phyloP scores from a whole-genome alignment of 495 filamentous ascomycete genomes.

The Tuber calosporum region DNA sequence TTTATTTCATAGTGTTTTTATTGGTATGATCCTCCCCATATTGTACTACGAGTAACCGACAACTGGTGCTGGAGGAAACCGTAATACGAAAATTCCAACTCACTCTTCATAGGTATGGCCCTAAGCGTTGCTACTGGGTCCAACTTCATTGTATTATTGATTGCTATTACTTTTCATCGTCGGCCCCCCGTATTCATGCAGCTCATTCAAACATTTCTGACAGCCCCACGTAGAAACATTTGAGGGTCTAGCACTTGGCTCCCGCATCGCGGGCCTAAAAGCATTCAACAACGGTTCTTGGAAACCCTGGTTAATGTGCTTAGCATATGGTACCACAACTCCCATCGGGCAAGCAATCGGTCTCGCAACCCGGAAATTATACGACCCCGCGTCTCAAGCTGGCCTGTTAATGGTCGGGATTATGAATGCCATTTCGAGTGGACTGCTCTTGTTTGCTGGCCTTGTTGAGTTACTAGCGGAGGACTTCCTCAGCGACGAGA shows the following conservation, averaged over 20 bases:
- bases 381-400: conserved; percentile 58
- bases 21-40: conserved; percentile 20
- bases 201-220: conserved; percentile 1
- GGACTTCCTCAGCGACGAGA: conserved; percentile 84
- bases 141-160: conserved; percentile 59
- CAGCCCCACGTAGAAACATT: conserved; percentile 50
- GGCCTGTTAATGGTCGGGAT: conserved; percentile 60
- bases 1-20: conserved; percentile 75
- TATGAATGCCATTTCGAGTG: conserved; percentile 59
- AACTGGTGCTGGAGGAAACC: background rate
- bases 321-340: conserved; percentile 55
- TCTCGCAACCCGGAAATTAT: conserved; percentile 51
- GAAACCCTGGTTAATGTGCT: conserved; percentile 59
- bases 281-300: conserved; percentile 48
- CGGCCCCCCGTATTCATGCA: conserved; percentile 5
- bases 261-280: conserved; percentile 53
- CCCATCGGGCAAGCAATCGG: conserved; percentile 58
- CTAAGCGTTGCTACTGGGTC: conserved; percentile 56
- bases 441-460: conserved; percentile 81
- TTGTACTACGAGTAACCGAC: background rate
- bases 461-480: conserved; percentile 87
- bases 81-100: background rate
- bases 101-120: conserved; percentile 57
- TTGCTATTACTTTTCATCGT: conserved; percentile 60
- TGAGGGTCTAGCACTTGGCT: conserved; percentile 61